These are phyloP conservation scores for Chrysanthemum seticuspe DNA, from an alignment of 129 eudicot species.

Conservation along the genomic window DNA sequence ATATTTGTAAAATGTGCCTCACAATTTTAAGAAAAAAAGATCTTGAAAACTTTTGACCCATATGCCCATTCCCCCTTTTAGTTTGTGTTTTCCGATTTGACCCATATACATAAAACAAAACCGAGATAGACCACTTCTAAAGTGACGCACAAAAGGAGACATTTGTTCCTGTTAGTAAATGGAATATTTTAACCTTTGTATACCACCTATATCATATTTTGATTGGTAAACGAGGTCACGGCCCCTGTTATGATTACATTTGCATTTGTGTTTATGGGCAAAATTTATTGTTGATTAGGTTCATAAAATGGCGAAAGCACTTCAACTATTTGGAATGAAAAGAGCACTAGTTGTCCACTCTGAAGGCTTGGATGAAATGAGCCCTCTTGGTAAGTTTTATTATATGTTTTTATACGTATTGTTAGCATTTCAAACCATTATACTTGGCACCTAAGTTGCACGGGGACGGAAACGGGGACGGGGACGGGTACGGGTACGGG, in stretches of 20 bases:
- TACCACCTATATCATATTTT: not conserved
- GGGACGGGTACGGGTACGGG: too few relatives aligned
- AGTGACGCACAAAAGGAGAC: not conserved
- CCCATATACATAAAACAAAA: not conserved
- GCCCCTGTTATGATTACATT: not conserved
- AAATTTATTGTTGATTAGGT: constrained; percentile 43
- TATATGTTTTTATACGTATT: not conserved
- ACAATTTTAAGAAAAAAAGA: too few relatives aligned
- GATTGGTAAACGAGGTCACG: not conserved
- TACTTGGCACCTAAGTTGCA: not conserved
- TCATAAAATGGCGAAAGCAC: constrained; percentile 87
- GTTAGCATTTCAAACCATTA: not conserved
- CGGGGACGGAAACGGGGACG: too few relatives aligned
- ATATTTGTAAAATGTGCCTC: too few relatives aligned
- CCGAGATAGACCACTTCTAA: not conserved
- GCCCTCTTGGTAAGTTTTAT: constrained; percentile 67
- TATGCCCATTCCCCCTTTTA: not conserved
- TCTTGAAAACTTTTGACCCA: not conserved
- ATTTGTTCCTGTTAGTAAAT: not conserved
- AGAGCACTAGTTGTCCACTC: constrained; percentile 94
- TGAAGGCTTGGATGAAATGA: constrained; percentile 93
- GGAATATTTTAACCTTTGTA: constrained; percentile 1
- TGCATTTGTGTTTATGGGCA: not conserved
- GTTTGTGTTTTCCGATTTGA: not conserved
- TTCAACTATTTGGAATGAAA: constrained; percentile 88